Evolutionary conservation across 371 early-diverging fungal genomes (phyloP).

Genomic region (Mortierella sp.): DNA sequence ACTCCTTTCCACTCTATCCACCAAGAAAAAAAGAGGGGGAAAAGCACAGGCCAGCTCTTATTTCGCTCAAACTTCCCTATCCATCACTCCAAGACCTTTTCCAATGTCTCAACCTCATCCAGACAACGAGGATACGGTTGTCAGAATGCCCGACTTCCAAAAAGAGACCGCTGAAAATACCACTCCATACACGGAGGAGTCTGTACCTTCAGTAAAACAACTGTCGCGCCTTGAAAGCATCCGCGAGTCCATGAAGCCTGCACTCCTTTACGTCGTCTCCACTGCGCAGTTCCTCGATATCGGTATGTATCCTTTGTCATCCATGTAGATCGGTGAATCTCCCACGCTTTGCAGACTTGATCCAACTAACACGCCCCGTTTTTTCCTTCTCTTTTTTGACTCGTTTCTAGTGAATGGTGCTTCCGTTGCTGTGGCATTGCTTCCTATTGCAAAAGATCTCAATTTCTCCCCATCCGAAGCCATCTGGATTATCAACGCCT

Average conservation of each 20-base stretch:
- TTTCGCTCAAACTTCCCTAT: no score
- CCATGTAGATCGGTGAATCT: not conserved
- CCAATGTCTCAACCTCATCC: no score
- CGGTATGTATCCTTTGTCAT: slow-evolving; percentile 15
- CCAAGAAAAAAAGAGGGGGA: no score
- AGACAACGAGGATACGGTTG: no score
- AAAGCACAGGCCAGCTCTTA: no score
- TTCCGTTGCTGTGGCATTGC: slow-evolving; percentile 40
- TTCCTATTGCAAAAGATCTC: slow-evolving; percentile 40
- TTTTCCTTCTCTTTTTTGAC: not conserved
- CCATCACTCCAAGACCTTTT: no score
- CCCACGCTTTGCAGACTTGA: not conserved
- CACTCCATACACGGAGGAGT: no score
- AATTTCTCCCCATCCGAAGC: slow-evolving; percentile 21
- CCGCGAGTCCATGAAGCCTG: slow-evolving; percentile 12
- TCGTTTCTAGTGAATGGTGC: slow-evolving; percentile 34
- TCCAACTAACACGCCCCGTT: not conserved
- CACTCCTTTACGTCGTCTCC: slow-evolving; percentile 40
- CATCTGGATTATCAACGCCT: slow-evolving; percentile 47
- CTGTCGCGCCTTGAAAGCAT: not conserved
- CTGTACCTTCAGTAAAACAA: no score
- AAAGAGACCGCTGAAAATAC: no score
- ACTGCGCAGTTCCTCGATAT: slow-evolving; percentile 46
- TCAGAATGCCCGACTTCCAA: no score
- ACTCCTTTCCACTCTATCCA: no score